phyloP scores from a whole-genome alignment of 108 stramenopile genomes.

The Cylindrotheca fusiformis region DNA sequence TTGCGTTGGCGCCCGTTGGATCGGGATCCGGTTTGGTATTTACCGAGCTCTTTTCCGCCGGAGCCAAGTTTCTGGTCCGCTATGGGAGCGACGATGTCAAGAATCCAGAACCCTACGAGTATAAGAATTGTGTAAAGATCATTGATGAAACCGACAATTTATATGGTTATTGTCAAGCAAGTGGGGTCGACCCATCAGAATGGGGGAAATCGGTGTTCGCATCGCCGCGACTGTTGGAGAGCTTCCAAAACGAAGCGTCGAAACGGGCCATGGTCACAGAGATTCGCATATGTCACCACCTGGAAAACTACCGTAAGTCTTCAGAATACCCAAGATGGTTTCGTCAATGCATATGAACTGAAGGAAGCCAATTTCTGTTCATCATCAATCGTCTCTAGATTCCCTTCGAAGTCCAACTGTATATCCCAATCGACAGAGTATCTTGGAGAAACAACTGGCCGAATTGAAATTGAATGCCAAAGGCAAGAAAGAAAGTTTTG shows the following conservation, averaged over 20 bases:
- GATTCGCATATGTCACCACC: neutral
- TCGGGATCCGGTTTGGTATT: neutral
- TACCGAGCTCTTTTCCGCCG: neutral
- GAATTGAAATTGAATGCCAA: neutral
- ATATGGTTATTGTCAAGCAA: neutral
- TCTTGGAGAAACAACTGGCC: neutral
- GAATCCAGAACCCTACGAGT: neutral
- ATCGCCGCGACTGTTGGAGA: neutral
- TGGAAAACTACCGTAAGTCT: neutral
- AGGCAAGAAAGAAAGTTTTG: neutral
- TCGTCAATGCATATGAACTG: neutral
- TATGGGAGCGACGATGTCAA: conserved; percentile 1
- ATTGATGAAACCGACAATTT: neutral
- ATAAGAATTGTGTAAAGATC: neutral
- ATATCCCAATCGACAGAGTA: neutral
- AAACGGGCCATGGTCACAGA: neutral
- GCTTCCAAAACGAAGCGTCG: neutral
- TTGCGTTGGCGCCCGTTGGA: neutral
- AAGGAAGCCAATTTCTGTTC: neutral
- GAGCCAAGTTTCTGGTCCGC: neutral
- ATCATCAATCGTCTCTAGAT: neutral
- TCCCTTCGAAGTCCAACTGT: neutral
- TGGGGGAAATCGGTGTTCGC: neutral
- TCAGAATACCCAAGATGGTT: neutral
- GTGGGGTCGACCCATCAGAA: neutral